phyloP scores from a whole-genome alignment of 164 flowering plant species.

The Magnolia sinica region DNA sequence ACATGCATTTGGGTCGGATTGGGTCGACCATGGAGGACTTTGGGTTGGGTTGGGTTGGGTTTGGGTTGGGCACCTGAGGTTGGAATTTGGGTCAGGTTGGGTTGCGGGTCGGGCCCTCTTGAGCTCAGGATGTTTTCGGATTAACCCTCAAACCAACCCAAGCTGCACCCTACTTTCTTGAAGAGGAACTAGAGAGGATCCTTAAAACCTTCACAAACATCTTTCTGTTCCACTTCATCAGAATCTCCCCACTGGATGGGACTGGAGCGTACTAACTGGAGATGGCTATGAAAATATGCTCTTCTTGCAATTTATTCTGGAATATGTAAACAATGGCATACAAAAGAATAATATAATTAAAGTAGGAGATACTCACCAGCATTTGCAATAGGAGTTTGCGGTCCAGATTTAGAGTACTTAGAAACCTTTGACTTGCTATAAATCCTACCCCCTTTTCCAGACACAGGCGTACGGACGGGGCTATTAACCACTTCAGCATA shows the following conservation, averaged over 20 bases:
- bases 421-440: conserved; percentile 47
- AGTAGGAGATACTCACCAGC: conserved; percentile 39
- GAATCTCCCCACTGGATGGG: background rate
- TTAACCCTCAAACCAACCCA: too few species aligned
- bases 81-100: too few species aligned
- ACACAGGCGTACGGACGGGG: conserved; percentile 33
- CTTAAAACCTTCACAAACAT: background rate
- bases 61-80: too few species aligned
- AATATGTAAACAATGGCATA: background rate
- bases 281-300: too few species aligned
- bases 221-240: background rate
- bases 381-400: conserved; percentile 63
- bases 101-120: too few species aligned
- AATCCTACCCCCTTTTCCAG: conserved; percentile 54
- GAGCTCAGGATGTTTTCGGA: too few species aligned
- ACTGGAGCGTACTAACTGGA: background rate
- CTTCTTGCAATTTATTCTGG: background rate
- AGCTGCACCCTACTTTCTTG: too few species aligned
- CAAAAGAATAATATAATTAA: background rate
- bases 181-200: background rate
- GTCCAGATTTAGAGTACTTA: conserved; percentile 41
- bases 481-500: conserved; percentile 30
- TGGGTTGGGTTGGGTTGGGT: too few species aligned
- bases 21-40: too few species aligned
- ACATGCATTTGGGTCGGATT: too few species aligned